Evolutionary conservation across 345 rosid genomes (phyloP).

Genomic region (Balakata baccata): DNA sequence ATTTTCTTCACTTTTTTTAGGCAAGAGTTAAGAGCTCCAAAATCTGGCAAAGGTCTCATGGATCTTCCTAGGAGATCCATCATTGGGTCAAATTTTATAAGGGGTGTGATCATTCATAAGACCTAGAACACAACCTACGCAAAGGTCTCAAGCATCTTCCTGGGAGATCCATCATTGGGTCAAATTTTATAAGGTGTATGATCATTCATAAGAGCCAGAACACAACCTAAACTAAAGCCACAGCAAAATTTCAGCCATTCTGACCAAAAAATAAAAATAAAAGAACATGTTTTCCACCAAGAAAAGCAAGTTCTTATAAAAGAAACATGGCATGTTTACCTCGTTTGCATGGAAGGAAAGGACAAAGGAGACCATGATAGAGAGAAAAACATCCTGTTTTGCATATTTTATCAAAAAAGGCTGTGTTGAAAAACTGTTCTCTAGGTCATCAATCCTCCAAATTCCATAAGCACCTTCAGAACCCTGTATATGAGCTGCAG

Average conservation of each 20-base stretch:
- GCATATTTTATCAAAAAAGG: conserved; percentile 83
- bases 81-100: neutral
- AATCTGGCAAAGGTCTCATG: neutral
- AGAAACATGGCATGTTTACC: conserved; percentile 33
- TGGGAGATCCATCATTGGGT: neutral
- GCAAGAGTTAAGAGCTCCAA: neutral
- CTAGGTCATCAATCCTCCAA: conserved; percentile 77
- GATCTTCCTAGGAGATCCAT: neutral
- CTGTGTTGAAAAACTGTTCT: conserved; percentile 77
- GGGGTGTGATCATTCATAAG: neutral
- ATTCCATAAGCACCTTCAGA: conserved; percentile 53
- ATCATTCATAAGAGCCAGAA: neutral
- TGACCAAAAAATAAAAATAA: neutral
- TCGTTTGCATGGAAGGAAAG: conserved; percentile 50
- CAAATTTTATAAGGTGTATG: neutral
- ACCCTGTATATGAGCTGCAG: conserved; percentile 59
- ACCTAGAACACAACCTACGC: neutral
- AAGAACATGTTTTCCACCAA: neutral
- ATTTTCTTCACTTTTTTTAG: neutral
- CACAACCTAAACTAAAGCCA: neutral
- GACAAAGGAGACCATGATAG: conserved; percentile 70
- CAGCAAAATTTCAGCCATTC: neutral
- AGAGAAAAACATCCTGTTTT: conserved; percentile 78
- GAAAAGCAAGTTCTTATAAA: neutral
- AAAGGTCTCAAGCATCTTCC: neutral